Evolutionary conservation across 805 yeast genomes (phyloP), one percentile per base, ranked within the genome.

Genomic region (Candida multigemmis): DNA sequence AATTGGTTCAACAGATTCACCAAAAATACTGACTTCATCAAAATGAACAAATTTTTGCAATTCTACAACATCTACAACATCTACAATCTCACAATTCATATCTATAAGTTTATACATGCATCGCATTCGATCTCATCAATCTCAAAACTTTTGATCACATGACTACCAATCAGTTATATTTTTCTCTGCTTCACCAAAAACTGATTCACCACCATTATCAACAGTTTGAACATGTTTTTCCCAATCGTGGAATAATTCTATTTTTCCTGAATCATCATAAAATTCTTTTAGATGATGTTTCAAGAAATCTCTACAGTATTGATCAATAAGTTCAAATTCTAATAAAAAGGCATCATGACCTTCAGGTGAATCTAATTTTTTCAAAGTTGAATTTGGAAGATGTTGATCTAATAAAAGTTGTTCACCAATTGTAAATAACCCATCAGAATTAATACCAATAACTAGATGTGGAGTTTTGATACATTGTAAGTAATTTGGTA

Each of bases 321-420:
- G 62, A 49, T 91, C 83, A 31, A 91, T 85, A 27, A 75, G 73
- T 26, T 74, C 78, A 51, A 91, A 91, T 52, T 91, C 98, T 25
- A 91, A 63, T 34, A 91, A 57, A 47, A 91, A 91, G 2, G 97
- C 98, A 59, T 91, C 98, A 47, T 91, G 98, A 11, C 98, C 98
- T 42, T 91, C 98, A 8, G 89, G 91, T 1, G 96, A 86, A 36
- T 81, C 73, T 22, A 91, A 77, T 42, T 75, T 74, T 38, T 77
- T 74, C 37, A 91, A 60, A 5, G 41, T 50, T 1, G 93, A 67
- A 40, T 80, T 66, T 6, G 86, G 87, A 33, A 91, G 70, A 44
- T 74, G 60, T 21, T 73, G 69, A 2, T 93, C 93, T 25, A 91
- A 65, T 27, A 77, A 71, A 44, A 83, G 83, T 54, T 91, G 98